Evolutionary conservation across 2,329 filamentous ascomycete genomes (phyloP), one percentile per base, ranked within the genome.

Genomic region (Arthrocladium fulminans): DNA sequence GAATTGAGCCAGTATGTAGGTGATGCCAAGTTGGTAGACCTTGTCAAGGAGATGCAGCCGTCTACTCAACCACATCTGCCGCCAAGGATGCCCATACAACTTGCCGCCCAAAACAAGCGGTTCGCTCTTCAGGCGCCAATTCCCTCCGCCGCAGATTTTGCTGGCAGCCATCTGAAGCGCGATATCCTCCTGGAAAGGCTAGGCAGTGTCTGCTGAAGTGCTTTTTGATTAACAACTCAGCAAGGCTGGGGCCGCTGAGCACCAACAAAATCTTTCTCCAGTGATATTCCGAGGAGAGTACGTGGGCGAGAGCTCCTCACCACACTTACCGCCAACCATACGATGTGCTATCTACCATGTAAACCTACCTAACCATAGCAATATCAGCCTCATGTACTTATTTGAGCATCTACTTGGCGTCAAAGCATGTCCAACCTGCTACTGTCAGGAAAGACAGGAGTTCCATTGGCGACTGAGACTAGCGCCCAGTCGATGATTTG

Each of bases 21-120:
- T 35, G 32, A 35, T 15, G 7, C 27, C 13, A 7, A 7, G 27
- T 29, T 5, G 17, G 32, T 9, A 35, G 13, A 35, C 32, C 32
- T n/a, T n/a, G 17, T n/a, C 6, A 45, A 45, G 15, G n/a, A 38
- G n/a, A 38, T 47, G 17, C 32, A 23, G 17, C 3, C 24, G 13
- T 23, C 44, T 9, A 17, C 20, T 8, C 27, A 47, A 13, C 10
- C 22, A 27, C 30, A 32, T 17, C 17, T 32, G 39, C 12, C 24
- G 44, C 44, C 44, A 29, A 38, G 44, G 44, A 47, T 24, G 44
- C 44, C 44, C 39, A 24, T 47, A 22, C 44, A 29, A 38, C 22
- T n/a, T 27, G 32, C 29, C 25, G 20, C 44, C 22, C 32, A 47
- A 24, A 29, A 39, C 32, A 47, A 47, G 20, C 32, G 44, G 12